Base-by-base conservation (phyloP, 306 rosid species). In the Glycine tomentella region DNA sequence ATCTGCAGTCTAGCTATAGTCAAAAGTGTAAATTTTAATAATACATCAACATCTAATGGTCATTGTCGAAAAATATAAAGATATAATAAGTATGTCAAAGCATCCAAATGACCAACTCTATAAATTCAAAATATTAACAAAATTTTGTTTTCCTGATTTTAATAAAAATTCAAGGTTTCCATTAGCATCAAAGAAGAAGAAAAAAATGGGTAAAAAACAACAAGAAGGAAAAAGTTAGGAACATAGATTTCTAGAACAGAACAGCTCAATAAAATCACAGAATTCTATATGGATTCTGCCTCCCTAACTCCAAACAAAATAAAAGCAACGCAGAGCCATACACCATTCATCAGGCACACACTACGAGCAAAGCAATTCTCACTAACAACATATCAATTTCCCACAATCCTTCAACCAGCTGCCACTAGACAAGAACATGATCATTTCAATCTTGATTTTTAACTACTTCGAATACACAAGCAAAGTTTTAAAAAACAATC, bases 401-500 rank as follows among this genome's bases (percentile, higher is more conserved):
- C 33, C 38, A 17, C 33, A 82, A 49, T 15, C 25, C 49, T 12
- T 75, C 25, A 16, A 57, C 64, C 12, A 57, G 25, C 33, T 63
- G 5, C 53, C 82, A 59, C 12, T 5, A 36, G 46, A n/a, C 63
- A 52, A 83, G 69, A 53, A 44, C 63, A 48, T 76, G 16, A 34
- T 64, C 51, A 76, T 7, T 44, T 62, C 70, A 55, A 72, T 52
- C 40, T 62, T 20, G 3, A 72, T 9, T 48, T 70, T 70, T 45
- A 59, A 50, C 69, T 14, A 53, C n/a, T 51, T 50, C 4, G 48
- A 61, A 34, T 14, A 42, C 10, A 20, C 34, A 45, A 75, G 9
- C 42, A 10, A 61, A 31, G 15, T 3, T 5, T 59, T 3, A 17
- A 20, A 59, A 9, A 25, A 20, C 2, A 4, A 2, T 1, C n/a